Evolutionary conservation across 1,284 basidiomycete genomes (phyloP).

Genomic region (Exsudoporus floridanus): DNA sequence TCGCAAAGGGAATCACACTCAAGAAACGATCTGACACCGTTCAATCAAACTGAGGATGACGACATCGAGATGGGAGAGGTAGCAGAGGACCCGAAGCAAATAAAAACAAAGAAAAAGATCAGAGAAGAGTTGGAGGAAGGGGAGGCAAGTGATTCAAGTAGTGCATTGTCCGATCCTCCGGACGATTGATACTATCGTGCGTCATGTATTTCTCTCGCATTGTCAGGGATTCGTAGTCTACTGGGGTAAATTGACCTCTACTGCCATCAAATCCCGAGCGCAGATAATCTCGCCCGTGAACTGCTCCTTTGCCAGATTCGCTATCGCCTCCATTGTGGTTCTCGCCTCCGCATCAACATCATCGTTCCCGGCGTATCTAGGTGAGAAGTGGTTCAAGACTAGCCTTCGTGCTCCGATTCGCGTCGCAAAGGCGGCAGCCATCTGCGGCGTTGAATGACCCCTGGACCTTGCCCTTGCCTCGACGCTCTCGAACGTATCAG

Average conservation of each 20-base stretch:
- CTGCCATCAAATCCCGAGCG: constrained; percentile 69
- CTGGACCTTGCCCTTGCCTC: constrained; percentile 69
- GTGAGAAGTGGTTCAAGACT: constrained; percentile 84
- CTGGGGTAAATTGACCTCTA: constrained; percentile 48
- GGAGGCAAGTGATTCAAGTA: constrained; percentile 76
- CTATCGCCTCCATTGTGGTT: constrained; percentile 61
- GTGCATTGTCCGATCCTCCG: constrained; percentile 71
- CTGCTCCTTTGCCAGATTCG: constrained; percentile 49
- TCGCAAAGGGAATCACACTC: constrained; percentile 26
- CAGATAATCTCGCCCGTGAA: constrained; percentile 60
- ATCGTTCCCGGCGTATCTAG: constrained; percentile 59
- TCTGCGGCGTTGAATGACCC: constrained; percentile 91
- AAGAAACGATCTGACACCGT: constrained; percentile 24
- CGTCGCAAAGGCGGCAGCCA: constrained; percentile 84
- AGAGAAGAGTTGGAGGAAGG: constrained; percentile 80
- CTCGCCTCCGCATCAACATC: constrained; percentile 48
- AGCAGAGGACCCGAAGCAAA: constrained; percentile 59
- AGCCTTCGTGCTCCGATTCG: constrained; percentile 64
- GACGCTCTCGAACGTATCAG: constrained; percentile 62
- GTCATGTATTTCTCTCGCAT: constrained; percentile 7
- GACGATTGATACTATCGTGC: constrained; percentile 27
- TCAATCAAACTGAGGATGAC: constrained; percentile 40
- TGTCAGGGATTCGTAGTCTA: constrained; percentile 23
- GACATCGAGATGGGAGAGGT: constrained; percentile 88
- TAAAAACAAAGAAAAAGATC: constrained; percentile 49